Conservation (phyloP, 1,139 yeast genomes). For the Suhomyces bolitotheri region DNA sequence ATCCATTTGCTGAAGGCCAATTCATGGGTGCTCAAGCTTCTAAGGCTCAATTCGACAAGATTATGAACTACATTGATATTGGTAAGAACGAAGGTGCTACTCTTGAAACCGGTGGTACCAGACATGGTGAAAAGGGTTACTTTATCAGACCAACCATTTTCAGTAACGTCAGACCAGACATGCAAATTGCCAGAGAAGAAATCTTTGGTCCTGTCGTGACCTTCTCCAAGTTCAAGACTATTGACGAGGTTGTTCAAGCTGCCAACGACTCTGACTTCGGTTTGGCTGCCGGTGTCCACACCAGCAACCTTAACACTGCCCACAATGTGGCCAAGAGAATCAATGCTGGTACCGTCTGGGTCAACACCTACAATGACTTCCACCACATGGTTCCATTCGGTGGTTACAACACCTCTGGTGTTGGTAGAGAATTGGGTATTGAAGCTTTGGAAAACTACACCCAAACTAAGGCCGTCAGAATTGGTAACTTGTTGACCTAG, state of each 20-base stretch:
- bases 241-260: constrained; percentile 65
- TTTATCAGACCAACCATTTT: constrained; percentile 80
- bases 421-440: constrained; percentile 89
- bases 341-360: constrained; percentile 83
- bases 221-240: constrained; percentile 67
- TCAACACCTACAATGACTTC: constrained; percentile 83
- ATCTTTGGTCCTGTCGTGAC: constrained; percentile 87
- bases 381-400: constrained; percentile 82
- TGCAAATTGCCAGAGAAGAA: constrained; percentile 76
- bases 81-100: constrained; percentile 79
- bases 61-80: constrained; percentile 66
- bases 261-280: constrained; percentile 81
- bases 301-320: constrained; percentile 46
- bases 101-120: constrained; percentile 75
- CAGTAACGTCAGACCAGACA: constrained; percentile 64
- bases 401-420: constrained; percentile 84
- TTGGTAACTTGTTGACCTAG: constrained; percentile 21
- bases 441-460: constrained; percentile 84
- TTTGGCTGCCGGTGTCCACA: constrained; percentile 84
- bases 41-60: constrained; percentile 70
- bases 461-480: constrained; percentile 77
- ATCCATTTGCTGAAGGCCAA: constrained; percentile 70
- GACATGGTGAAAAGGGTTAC: constrained; percentile 67
- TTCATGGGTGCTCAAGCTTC: constrained; percentile 90
- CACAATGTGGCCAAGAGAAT: constrained; percentile 64